These are phyloP conservation scores for Ramaria sp. DNA, from an alignment of 768 basidiomycete genomes.

Conservation along the genomic window DNA sequence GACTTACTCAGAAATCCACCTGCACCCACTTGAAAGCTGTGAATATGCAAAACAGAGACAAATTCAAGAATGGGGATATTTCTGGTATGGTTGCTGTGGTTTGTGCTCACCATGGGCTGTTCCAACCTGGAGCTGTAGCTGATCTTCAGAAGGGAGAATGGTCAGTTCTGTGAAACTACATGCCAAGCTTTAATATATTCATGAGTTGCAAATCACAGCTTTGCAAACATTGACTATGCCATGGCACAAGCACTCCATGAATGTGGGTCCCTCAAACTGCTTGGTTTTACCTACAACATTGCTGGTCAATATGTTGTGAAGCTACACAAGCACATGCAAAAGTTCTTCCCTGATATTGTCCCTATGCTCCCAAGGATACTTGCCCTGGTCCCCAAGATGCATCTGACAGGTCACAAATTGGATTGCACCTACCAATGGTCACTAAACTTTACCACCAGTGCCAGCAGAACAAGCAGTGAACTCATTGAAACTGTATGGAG, in stretches of 20 bases:
- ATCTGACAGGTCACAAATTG: slow-evolving; percentile 16
- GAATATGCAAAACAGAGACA: slow-evolving; percentile 17
- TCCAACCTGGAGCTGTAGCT: slow-evolving; percentile 3
- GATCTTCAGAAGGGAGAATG: not conserved
- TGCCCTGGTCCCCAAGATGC: slow-evolving; percentile 13
- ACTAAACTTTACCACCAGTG: not conserved
- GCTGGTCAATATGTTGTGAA: slow-evolving; percentile 13
- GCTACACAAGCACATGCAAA: slow-evolving; percentile 8
- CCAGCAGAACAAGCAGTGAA: not conserved
- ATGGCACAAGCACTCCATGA: not conserved
- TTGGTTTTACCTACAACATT: slow-evolving; percentile 12
- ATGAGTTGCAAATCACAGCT: not conserved
- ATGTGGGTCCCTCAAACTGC: not conserved
- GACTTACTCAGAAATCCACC: slow-evolving; percentile 14
- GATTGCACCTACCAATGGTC: slow-evolving; percentile 14
- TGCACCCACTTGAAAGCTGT: slow-evolving; percentile 17
- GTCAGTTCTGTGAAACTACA: not conserved
- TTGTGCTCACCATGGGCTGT: slow-evolving; percentile 13
- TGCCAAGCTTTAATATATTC: not conserved
- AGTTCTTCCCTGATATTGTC: slow-evolving; percentile 11
- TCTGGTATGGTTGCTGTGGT: slow-evolving; percentile 15
- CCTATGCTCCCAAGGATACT: slow-evolving; percentile 6
- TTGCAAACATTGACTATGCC: not conserved
- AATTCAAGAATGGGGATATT: slow-evolving; percentile 16
- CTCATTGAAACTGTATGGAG: too few relatives aligned